Conservation (phyloP, 2,329 filamentous ascomycete species). For the Phialophora chinensis region DNA sequence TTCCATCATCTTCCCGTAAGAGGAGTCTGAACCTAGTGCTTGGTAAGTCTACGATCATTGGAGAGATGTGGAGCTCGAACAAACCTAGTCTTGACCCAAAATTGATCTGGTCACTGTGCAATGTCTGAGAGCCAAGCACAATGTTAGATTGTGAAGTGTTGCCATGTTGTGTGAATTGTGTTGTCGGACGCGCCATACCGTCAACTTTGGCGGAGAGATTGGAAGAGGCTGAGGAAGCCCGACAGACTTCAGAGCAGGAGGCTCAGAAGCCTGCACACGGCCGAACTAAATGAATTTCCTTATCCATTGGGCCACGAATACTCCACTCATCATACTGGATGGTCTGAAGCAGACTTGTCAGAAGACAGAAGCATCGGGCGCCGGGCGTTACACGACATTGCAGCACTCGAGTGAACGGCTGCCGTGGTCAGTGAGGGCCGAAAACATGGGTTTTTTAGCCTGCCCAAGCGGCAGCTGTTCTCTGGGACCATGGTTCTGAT, state of each 20-base stretch:
- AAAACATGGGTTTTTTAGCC: background rate
- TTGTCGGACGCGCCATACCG: background rate
- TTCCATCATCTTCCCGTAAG: background rate
- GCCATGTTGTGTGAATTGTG: background rate
- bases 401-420: background rate
- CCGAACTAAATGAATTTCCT: background rate
- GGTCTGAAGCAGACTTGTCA: background rate
- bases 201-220: background rate
- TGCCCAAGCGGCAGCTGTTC: background rate
- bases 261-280: background rate
- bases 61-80: background rate
- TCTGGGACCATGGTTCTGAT: background rate
- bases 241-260: background rate
- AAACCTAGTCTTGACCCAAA: background rate
- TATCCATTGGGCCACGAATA: background rate
- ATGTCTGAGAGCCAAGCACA: background rate
- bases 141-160: background rate
- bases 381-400: background rate
- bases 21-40: background rate
- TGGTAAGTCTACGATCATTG: background rate
- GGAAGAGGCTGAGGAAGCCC: background rate
- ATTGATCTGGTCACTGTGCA: background rate
- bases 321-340: background rate
- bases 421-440: background rate
- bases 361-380: slow-evolving; percentile 2